These are phyloP conservation scores for Ceratonia siliqua DNA, from an alignment of 306 rosid genomes.

Conservation along the genomic window DNA sequence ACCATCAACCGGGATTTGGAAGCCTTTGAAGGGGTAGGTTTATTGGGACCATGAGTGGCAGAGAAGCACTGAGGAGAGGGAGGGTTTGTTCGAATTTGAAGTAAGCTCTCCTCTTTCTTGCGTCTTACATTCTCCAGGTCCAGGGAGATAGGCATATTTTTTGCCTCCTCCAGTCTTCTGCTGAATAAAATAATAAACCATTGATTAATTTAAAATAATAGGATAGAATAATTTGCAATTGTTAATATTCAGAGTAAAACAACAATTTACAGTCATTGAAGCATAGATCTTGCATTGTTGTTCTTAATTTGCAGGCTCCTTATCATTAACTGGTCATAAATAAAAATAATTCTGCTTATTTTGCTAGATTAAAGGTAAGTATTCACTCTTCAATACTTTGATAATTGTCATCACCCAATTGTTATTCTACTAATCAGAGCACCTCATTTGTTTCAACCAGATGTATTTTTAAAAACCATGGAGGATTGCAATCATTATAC, in stretches of 20 bases:
- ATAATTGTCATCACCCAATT: not conserved
- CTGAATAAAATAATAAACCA: slow-evolving; percentile 28
- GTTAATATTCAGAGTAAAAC: not conserved
- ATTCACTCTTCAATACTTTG: not conserved
- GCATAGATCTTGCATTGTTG: not conserved
- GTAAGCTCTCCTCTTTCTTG: slow-evolving; percentile 48
- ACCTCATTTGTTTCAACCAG: not conserved
- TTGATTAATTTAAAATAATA: not conserved
- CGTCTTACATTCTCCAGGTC: slow-evolving; percentile 50
- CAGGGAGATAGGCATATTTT: slow-evolving; percentile 62
- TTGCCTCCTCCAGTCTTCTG: slow-evolving; percentile 62
- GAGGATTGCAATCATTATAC: not conserved
- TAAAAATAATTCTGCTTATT: not conserved
- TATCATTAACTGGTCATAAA: too few relatives aligned
- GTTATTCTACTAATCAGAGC: not conserved
- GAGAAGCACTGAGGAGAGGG: slow-evolving; percentile 99
- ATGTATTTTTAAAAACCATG: not conserved
- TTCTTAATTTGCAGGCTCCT: not conserved
- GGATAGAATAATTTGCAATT: not conserved
- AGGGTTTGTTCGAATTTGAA: slow-evolving; percentile 81
- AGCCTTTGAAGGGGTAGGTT: slow-evolving; percentile 48
- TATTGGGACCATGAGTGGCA: slow-evolving; percentile 41
- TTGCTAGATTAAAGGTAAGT: not conserved
- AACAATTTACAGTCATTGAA: not conserved
- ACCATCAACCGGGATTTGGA: slow-evolving; percentile 70